Conservation (phyloP, 345 rosid genomes). For the Reutealis trisperma region DNA sequence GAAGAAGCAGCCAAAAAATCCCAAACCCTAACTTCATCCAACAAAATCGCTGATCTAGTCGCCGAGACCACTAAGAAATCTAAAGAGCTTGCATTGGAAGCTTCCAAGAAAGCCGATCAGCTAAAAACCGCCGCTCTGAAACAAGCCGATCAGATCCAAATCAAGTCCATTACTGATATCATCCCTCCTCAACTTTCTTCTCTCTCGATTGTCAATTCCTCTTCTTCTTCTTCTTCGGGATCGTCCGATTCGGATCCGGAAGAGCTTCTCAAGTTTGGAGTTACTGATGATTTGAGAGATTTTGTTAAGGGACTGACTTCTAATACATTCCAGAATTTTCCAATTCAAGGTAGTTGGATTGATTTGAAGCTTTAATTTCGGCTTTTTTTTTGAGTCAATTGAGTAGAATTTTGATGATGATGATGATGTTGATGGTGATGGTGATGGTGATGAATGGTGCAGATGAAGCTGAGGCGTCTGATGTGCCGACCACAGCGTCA, state of each 20-base stretch:
- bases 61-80: conserved; percentile 90
- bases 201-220: conserved; percentile 39
- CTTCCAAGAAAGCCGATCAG: conserved; percentile 78
- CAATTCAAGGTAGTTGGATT: conserved; percentile 53
- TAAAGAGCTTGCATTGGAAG: conserved; percentile 85
- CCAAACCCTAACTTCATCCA: conserved; percentile 57
- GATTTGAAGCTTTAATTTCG: background rate
- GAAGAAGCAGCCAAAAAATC: conserved; percentile 88
- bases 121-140: conserved; percentile 69
- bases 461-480: conserved; percentile 53
- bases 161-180: conserved; percentile 74
- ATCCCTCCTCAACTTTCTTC: conserved; percentile 62
- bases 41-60: conserved; percentile 69
- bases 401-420: background rate
- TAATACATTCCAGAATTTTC: conserved; percentile 79
- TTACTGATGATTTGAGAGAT: conserved; percentile 82
- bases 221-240: conserved; percentile 38
- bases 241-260: conserved; percentile 45
- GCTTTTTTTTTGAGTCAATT: background rate
- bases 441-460: conserved; percentile 23
- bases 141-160: conserved; percentile 89
- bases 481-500: conserved; percentile 41
- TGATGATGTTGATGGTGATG: conserved; percentile 15
- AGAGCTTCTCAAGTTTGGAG: conserved; percentile 62
- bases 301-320: conserved; percentile 79